Conservation (phyloP, 106 monocot species). For the Dendrobium chrysotoxum region DNA sequence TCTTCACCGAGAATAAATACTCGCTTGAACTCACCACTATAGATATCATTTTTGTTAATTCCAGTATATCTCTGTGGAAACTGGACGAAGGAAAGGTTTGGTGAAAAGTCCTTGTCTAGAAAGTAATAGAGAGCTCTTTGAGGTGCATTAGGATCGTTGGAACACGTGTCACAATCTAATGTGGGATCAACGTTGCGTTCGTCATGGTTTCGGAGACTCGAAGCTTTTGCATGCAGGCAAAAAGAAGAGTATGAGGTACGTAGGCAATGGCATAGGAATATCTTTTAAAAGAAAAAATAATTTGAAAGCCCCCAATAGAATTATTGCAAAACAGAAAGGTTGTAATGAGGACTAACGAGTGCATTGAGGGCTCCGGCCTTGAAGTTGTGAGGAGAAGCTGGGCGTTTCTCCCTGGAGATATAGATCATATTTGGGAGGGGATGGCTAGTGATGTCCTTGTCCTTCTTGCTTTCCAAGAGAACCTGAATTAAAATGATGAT, state of each 20-base stretch:
- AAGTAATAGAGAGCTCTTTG: conserved; percentile 94
- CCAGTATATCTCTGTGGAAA: conserved; percentile 91
- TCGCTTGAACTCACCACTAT: conserved; percentile 79
- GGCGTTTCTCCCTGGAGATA: conserved; percentile 81
- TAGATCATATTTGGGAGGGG: conserved; percentile 72
- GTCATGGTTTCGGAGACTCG: conserved; percentile 82
- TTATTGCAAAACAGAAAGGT: too few species aligned
- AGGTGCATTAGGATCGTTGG: conserved; percentile 79
- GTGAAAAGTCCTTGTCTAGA: conserved; percentile 69
- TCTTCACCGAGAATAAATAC: conserved; percentile 95
- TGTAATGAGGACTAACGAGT: conserved; percentile 24
- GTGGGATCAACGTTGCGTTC: conserved; percentile 91
- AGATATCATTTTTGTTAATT: conserved; percentile 85
- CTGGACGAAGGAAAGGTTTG: conserved; percentile 73
- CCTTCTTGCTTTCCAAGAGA: conserved; percentile 33
- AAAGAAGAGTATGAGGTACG: conserved; percentile 6
- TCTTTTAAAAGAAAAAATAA: too few species aligned
- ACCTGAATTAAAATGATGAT: conserved; percentile 16
- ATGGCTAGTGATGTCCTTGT: conserved; percentile 21
- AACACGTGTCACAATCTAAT: conserved; percentile 71
- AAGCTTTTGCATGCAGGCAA: conserved; percentile 18
- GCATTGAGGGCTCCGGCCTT: conserved; percentile 98
- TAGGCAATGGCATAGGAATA: too few species aligned
- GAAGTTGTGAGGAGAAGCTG: conserved; percentile 81
- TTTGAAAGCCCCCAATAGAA: too few species aligned